Conservation (phyloP, 2,329 filamentous ascomycete genomes). For the Metarhizium album region DNA sequence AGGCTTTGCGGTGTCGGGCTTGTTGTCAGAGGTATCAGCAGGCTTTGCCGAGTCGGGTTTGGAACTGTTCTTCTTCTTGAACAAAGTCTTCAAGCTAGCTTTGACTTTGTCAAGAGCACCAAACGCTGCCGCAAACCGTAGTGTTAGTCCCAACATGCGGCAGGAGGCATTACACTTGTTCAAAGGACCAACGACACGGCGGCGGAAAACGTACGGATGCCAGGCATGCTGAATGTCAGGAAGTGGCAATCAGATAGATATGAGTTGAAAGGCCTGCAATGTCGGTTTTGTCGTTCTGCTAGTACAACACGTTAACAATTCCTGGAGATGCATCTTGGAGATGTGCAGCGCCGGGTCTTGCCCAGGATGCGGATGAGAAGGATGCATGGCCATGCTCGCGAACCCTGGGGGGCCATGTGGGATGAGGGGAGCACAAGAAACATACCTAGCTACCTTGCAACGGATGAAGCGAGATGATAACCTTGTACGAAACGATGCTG, state of each 20-base stretch:
- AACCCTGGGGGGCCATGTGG: not conserved
- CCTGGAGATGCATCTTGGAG: not conserved
- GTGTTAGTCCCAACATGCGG: slow-evolving; percentile 1
- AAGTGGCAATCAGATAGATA: not conserved
- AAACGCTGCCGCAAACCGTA: slow-evolving; percentile 25
- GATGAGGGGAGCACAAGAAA: not conserved
- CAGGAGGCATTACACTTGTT: not conserved
- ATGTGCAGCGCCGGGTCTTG: not conserved
- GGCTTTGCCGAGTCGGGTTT: slow-evolving; percentile 11
- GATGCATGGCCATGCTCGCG: not conserved
- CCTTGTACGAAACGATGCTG: slow-evolving; percentile 6
- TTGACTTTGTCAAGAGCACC: slow-evolving; percentile 44
- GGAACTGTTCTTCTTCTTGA: slow-evolving; percentile 36
- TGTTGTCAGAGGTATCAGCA: slow-evolving; percentile 6
- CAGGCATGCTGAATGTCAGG: slow-evolving; percentile 32
- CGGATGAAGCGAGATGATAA: slow-evolving; percentile 4
- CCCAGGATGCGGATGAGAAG: not conserved
- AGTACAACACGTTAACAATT: not conserved
- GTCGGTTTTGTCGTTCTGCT: not conserved
- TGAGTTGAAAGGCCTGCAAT: not conserved
- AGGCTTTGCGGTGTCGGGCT: slow-evolving; percentile 14
- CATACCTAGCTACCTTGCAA: slow-evolving; percentile 3
- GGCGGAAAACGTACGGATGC: slow-evolving; percentile 35
- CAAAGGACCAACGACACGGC: not conserved
- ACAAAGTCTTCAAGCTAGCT: slow-evolving; percentile 42